phyloP scores from a whole-genome alignment of 768 basidiomycete species.

The Botryobasidium botryosum region DNA sequence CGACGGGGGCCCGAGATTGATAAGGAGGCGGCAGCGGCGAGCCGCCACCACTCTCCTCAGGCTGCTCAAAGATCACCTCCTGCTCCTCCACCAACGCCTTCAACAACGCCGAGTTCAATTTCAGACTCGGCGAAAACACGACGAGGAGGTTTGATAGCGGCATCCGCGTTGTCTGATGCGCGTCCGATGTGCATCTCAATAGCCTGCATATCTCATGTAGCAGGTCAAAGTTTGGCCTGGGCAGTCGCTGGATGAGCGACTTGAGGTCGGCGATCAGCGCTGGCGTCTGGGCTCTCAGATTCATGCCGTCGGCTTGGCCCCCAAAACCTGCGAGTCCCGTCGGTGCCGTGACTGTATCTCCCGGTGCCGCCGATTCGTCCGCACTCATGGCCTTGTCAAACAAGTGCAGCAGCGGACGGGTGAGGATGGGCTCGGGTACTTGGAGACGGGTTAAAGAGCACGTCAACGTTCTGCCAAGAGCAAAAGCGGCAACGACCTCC shows the following conservation, averaged over 20 bases:
- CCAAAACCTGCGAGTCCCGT: slow-evolving; percentile 11
- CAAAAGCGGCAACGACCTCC: slow-evolving; percentile 4
- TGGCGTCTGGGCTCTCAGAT: slow-evolving; percentile 10
- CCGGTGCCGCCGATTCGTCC: slow-evolving; percentile 24
- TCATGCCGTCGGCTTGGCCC: slow-evolving; percentile 8
- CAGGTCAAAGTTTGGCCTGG: slow-evolving; percentile 70
- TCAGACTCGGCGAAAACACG: slow-evolving; percentile 75
- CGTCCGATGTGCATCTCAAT: slow-evolving; percentile 54
- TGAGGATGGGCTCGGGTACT: slow-evolving; percentile 85
- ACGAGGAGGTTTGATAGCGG: slow-evolving; percentile 75
- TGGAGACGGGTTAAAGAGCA: slow-evolving; percentile 9
- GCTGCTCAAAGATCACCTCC: slow-evolving; percentile 9
- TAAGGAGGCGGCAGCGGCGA: no score
- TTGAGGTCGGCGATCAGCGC: slow-evolving; percentile 30
- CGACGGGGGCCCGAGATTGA: no score
- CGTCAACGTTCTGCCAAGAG: slow-evolving; percentile 1
- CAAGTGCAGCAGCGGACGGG: slow-evolving; percentile 44
- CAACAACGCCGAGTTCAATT: slow-evolving; percentile 57
- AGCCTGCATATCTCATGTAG: slow-evolving; percentile 66
- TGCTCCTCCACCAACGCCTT: slow-evolving; percentile 46
- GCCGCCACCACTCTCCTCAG: no score
- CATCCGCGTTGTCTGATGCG: slow-evolving; percentile 72
- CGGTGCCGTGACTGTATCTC: slow-evolving; percentile 17
- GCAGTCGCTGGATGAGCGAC: slow-evolving; percentile 48
- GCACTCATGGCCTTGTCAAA: slow-evolving; percentile 64